A percentile compares a stretch with the other conserved stretches of the same genome.
These are phyloP conservation scores for Trametes sp. DNA, from an alignment of 1,284 basidiomycete genomes.

Conservation along the genomic window DNA sequence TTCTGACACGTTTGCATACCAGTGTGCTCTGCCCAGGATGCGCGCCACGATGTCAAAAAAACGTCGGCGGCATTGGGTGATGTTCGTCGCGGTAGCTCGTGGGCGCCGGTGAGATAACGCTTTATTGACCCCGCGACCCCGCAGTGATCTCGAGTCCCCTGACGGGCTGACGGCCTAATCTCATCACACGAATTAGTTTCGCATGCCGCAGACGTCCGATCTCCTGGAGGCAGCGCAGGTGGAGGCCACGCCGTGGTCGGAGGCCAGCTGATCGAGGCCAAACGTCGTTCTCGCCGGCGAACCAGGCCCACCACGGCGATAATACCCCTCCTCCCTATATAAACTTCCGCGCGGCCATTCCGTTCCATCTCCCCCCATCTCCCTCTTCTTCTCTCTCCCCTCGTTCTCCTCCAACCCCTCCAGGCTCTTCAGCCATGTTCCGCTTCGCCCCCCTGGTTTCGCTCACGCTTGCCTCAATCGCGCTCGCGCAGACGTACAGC, in stretches of 20 bases:
- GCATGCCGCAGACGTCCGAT: no score
- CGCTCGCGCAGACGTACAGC: conserved; percentile 45
- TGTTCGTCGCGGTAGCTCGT: no score
- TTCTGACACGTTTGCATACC: no score
- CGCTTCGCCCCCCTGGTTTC: conserved; percentile 24
- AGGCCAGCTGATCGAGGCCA: conserved; percentile 10
- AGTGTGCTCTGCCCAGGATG: no score
- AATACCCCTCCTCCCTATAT: conserved; percentile 19
- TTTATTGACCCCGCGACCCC: neutral
- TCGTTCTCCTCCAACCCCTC: neutral
- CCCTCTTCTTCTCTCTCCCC: neutral
- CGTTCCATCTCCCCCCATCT: conserved; percentile 2
- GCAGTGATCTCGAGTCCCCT: neutral
- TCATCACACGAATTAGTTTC: no score
- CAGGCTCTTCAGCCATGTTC: conserved; percentile 29
- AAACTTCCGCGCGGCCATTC: conserved; percentile 1
- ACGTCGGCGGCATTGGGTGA: no score
- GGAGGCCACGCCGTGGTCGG: neutral
- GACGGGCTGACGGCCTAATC: neutral
- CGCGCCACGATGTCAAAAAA: no score
- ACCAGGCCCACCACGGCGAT: conserved; percentile 20
- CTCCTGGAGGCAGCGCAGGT: neutral
- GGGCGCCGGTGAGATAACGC: no score
- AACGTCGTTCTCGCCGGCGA: conserved; percentile 1
- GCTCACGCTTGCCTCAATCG: conserved; percentile 32